Evolutionary conservation across 2,329 filamentous ascomycete genomes (phyloP).

Genomic region (Davidsoniella neocaledoniae): DNA sequence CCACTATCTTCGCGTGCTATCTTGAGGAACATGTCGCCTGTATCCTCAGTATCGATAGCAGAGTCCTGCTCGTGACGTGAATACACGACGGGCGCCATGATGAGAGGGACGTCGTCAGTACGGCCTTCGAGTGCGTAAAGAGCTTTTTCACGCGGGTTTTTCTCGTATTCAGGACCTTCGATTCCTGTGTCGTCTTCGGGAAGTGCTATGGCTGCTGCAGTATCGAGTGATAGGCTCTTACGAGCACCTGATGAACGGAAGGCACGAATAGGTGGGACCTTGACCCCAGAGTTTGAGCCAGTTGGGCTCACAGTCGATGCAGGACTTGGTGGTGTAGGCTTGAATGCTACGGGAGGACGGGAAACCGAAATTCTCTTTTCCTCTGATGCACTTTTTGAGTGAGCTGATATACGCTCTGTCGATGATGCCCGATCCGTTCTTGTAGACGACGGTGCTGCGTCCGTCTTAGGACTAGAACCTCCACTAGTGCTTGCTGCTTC

Average conservation of each 20-base stretch:
- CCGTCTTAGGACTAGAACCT: constrained; percentile 3
- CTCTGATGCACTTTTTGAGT: constrained; percentile 22
- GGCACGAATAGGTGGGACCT: constrained; percentile 36
- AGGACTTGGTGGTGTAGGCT: constrained; percentile 9
- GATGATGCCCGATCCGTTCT: constrained; percentile 2
- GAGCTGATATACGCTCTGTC: constrained; percentile 2
- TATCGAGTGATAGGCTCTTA: constrained; percentile 36
- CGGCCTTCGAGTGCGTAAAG: constrained; percentile 34
- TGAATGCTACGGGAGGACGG: constrained; percentile 21
- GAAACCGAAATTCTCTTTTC: constrained; percentile 24
- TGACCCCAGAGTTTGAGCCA: constrained; percentile 15
- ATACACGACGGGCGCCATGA: constrained; percentile 3
- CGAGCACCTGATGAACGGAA: constrained; percentile 41
- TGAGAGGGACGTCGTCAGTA: constrained; percentile 17
- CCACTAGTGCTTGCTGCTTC: not conserved
- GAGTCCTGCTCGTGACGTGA: constrained; percentile 13
- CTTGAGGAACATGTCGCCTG: constrained; percentile 40
- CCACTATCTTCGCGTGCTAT: constrained; percentile 37
- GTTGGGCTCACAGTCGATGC: constrained; percentile 18
- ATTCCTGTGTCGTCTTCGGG: constrained; percentile 28
- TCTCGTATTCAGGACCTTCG: constrained; percentile 20
- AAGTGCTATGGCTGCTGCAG: constrained; percentile 29
- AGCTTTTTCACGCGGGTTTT: constrained; percentile 29
- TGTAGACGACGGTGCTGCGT: constrained; percentile 18
- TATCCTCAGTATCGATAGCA: constrained; percentile 30